Conservation (phyloP, 2,329 filamentous ascomycete species). For the Didymella segeticola region DNA sequence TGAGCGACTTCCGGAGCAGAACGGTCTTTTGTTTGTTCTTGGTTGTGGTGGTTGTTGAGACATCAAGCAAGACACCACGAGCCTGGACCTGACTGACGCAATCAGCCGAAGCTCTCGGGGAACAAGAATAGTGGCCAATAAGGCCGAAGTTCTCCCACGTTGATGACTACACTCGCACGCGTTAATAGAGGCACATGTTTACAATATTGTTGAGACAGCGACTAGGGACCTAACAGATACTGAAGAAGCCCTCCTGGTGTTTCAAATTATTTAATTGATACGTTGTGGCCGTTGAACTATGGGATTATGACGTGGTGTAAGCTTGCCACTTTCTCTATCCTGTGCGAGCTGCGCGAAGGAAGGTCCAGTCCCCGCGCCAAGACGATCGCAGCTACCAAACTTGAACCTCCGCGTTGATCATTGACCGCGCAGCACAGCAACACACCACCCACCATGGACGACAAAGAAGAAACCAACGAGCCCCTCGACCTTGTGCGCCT, state of each 20-base stretch:
- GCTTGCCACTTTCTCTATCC: no score
- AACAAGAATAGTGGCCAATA: no score
- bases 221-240: no score
- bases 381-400: constrained; percentile 22
- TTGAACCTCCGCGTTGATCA: constrained; percentile 15
- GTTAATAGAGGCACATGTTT: no score
- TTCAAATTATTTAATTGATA: no score
- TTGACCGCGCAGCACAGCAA: constrained; percentile 9
- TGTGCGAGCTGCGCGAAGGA: no score
- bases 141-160: no score
- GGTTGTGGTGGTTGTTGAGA: constrained; percentile 8
- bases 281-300: no score
- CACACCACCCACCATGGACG: constrained; percentile 70
- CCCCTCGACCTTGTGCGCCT: constrained; percentile 95
- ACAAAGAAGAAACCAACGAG: constrained; percentile 81
- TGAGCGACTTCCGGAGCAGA: not conserved
- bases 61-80: constrained; percentile 7
- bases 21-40: not conserved
- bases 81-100: constrained; percentile 26
- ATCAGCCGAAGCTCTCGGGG: no score
- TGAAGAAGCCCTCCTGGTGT: no score
- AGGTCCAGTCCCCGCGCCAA: constrained; percentile 23
- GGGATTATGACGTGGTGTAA: no score
- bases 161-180: constrained; percentile 6
- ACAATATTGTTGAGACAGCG: no score